Conservation (phyloP, 2,329 filamentous ascomycete genomes). For the Verticillium nonalfalfae region DNA sequence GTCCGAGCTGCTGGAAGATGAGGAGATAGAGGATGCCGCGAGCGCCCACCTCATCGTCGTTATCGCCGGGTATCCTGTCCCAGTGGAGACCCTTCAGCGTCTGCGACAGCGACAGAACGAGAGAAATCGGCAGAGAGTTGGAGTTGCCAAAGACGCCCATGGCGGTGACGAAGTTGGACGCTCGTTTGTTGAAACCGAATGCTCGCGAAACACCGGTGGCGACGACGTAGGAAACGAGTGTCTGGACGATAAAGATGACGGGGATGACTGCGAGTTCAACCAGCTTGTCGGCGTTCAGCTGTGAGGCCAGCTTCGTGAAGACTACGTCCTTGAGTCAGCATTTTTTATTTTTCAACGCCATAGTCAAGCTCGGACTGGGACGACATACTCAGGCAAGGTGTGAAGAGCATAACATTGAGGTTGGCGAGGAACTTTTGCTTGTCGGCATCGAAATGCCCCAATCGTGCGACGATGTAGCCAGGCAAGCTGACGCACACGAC, state of each 20-base stretch:
- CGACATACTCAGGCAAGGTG: conserved; percentile 81
- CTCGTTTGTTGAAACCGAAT: conserved; percentile 77
- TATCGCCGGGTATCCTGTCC: conserved; percentile 85
- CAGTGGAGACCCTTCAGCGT: conserved; percentile 90
- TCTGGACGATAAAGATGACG: conserved; percentile 87
- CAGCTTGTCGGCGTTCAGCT: conserved; percentile 87
- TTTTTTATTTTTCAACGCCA: neutral
- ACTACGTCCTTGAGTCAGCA: conserved; percentile 42
- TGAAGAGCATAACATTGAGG: conserved; percentile 93
- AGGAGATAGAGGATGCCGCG: conserved; percentile 91
- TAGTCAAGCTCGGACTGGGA: neutral
- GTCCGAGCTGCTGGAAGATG: conserved; percentile 96
- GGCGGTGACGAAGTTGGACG: conserved; percentile 89
- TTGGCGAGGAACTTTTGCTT: conserved; percentile 97
- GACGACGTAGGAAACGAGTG: conserved; percentile 75
- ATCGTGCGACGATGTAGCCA: conserved; percentile 83
- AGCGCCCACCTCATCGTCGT: conserved; percentile 89
- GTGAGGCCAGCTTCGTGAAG: conserved; percentile 93
- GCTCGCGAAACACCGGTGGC: conserved; percentile 63
- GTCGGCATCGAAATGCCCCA: conserved; percentile 91
- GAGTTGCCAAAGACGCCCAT: conserved; percentile 99
- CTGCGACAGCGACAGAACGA: conserved; percentile 88
- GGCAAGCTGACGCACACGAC: conserved; percentile 93
- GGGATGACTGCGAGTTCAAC: conserved; percentile 89
- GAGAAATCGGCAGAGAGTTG: conserved; percentile 93